These are phyloP conservation scores for Aureobasidium sp. DNA, from an alignment of 2,329 filamentous ascomycete species.

Conservation along the genomic window DNA sequence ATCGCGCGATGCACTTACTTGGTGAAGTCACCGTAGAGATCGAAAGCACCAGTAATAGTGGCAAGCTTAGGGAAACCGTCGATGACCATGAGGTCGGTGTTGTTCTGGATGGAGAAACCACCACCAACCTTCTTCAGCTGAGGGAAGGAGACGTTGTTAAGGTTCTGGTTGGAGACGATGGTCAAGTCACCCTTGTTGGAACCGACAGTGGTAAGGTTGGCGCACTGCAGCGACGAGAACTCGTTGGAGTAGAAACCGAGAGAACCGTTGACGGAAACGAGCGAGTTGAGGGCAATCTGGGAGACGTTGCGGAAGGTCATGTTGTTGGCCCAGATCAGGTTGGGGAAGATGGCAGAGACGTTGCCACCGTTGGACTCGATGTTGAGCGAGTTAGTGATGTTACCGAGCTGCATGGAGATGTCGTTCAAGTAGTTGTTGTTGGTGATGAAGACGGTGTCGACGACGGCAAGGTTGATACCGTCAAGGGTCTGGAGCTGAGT, in stretches of 20 bases:
- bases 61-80: slow-evolving; percentile 61
- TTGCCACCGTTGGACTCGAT: slow-evolving; percentile 74
- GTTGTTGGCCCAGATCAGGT: slow-evolving; percentile 71
- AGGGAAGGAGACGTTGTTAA: slow-evolving; percentile 71
- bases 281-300: slow-evolving; percentile 63
- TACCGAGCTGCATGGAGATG: slow-evolving; percentile 71
- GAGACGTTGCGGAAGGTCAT: slow-evolving; percentile 77
- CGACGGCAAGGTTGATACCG: slow-evolving; percentile 72
- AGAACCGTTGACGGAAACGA: slow-evolving; percentile 67
- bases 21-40: slow-evolving; percentile 77
- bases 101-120: slow-evolving; percentile 83
- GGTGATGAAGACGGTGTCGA: slow-evolving; percentile 70
- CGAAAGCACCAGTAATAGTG: slow-evolving; percentile 70
- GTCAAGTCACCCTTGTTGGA: slow-evolving; percentile 45
- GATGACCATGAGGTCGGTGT: slow-evolving; percentile 64
- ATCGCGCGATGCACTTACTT: slow-evolving; percentile 51
- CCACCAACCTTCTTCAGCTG: slow-evolving; percentile 62
- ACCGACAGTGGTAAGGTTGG: slow-evolving; percentile 64
- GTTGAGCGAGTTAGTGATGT: slow-evolving; percentile 62
- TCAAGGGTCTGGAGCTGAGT: slow-evolving; percentile 72
- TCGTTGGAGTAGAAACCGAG: slow-evolving; percentile 79
- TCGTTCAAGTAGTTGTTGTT: slow-evolving; percentile 78
- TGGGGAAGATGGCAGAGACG: slow-evolving; percentile 66
- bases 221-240: slow-evolving; percentile 53
- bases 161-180: slow-evolving; percentile 49